Evolutionary conservation across 257 asterid species (phyloP).

Genomic region (Coffea eugenioides): DNA sequence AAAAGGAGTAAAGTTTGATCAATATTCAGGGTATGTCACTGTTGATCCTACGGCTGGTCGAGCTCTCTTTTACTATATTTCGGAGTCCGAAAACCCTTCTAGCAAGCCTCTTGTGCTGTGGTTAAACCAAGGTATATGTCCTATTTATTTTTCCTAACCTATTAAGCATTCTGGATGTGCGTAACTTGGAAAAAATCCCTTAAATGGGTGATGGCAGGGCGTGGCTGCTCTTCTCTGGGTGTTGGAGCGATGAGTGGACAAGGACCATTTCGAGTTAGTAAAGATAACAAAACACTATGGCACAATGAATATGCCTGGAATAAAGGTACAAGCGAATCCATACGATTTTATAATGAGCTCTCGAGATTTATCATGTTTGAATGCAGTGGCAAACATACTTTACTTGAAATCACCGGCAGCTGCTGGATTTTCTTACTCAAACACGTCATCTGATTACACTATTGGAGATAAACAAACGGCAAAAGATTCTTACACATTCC

Average conservation of each 20-base stretch:
- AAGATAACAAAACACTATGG: conserved; percentile 56
- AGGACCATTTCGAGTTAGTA: conserved; percentile 68
- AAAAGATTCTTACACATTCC: conserved; percentile 49
- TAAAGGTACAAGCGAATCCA: conserved; percentile 20
- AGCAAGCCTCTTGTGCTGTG: conserved; percentile 27
- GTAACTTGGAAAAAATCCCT: no score
- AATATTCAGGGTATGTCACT: conserved; percentile 37
- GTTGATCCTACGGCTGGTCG: conserved; percentile 31
- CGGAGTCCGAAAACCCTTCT: conserved; percentile 30
- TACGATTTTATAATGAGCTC: no score
- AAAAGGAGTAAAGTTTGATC: conserved; percentile 27
- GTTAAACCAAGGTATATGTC: conserved; percentile 37
- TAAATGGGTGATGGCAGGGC: conserved; percentile 35
- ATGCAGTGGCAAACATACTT: conserved; percentile 64
- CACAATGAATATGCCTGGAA: conserved; percentile 60
- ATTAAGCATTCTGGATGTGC: not conserved
- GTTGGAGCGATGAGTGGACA: conserved; percentile 60
- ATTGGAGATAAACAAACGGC: conserved; percentile 53
- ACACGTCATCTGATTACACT: conserved; percentile 48
- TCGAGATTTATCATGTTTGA: not conserved
- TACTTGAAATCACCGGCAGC: conserved; percentile 77
- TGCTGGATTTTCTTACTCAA: conserved; percentile 75
- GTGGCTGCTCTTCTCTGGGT: conserved; percentile 87
- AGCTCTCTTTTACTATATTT: conserved; percentile 38
- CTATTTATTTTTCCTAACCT: not conserved